A percentile compares a stretch with the other conserved stretches of the same genome.
These are phyloP conservation scores for Jackrogersella multiformis DNA, from an alignment of 495 filamentous ascomycete genomes.

Conservation along the genomic window DNA sequence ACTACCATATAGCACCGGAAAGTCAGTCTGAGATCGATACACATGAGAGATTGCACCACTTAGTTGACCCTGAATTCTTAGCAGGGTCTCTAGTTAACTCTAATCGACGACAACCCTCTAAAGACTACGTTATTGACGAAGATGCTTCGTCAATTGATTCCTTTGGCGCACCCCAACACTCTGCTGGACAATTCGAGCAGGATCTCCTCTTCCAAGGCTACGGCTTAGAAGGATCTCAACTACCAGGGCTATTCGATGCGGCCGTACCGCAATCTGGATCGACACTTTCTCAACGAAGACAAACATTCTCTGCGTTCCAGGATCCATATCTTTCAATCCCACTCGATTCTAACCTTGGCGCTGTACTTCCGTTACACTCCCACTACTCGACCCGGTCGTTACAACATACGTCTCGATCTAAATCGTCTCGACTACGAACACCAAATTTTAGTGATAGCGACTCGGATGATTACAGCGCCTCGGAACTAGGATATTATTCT, in stretches of 20 bases:
- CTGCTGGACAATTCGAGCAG: conserved; percentile 52
- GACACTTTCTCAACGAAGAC: conserved; percentile 5
- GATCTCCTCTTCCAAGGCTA: conserved; percentile 57
- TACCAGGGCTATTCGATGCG: conserved; percentile 51
- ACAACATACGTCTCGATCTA: background rate
- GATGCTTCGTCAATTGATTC: conserved; percentile 46
- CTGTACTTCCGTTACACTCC: background rate
- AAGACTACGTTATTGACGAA: conserved; percentile 52
- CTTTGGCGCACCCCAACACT: conserved; percentile 40
- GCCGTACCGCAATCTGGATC: conserved; percentile 7
- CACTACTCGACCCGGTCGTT: conserved; percentile 23
- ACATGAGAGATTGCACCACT: background rate
- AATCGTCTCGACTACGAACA: conserved; percentile 24
- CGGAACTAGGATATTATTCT: conserved; percentile 19
- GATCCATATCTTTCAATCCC: conserved; percentile 2
- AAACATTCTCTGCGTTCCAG: background rate
- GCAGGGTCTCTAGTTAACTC: conserved; percentile 25
- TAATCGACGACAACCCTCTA: conserved; percentile 4
- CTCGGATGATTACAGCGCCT: conserved; percentile 19
- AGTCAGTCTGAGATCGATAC: background rate
- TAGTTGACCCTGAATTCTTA: conserved; percentile 20
- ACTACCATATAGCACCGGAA: background rate
- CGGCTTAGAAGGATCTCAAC: conserved; percentile 44
- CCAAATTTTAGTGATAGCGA: conserved; percentile 30
- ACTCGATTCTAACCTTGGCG: conserved; percentile 14